A percentile compares a stretch with the other conserved stretches of the same genome.
Conservation (phyloP, 108 stramenopile genomes). For the Aurantiochytrium sp. region DNA sequence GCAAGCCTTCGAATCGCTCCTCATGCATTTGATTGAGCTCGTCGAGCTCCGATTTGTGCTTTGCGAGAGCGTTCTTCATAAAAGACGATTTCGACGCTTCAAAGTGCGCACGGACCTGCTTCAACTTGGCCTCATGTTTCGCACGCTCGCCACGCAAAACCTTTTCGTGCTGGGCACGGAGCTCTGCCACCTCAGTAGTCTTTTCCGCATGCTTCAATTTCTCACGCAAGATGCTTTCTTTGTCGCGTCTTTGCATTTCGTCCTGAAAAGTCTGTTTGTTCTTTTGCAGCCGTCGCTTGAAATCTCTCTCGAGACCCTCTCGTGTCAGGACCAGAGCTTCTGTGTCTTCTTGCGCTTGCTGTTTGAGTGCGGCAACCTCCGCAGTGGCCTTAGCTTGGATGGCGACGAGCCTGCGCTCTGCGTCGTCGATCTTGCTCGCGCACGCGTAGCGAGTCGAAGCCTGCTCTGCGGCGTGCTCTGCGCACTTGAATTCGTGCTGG, state of each 20-base stretch:
- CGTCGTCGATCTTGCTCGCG: background rate
- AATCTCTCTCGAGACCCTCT: background rate
- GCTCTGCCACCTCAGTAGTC: no score
- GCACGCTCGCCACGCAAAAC: no score
- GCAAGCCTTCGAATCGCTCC: background rate
- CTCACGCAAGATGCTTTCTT: no score
- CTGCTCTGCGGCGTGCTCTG: background rate
- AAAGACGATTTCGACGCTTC: no score
- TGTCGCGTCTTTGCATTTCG: no score
- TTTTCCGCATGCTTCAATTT: no score
- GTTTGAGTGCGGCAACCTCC: background rate
- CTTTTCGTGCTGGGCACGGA: no score
- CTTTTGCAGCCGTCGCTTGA: background rate
- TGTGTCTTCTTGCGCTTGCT: background rate
- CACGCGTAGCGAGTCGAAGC: background rate
- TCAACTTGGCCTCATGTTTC: no score
- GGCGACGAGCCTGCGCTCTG: background rate
- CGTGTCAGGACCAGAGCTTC: background rate
- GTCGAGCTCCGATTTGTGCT: background rate
- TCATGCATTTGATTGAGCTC: background rate
- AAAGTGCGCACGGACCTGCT: no score
- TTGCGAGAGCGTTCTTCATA: no score
- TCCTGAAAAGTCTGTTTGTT: background rate
- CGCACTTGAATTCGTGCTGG: no score
- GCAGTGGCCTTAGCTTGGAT: background rate